A percentile compares a stretch with the other conserved stretches of the same genome.
Evolutionary conservation across 352 stramenopile genomes (phyloP).

Genomic region (Thraustochytrium striatum): DNA sequence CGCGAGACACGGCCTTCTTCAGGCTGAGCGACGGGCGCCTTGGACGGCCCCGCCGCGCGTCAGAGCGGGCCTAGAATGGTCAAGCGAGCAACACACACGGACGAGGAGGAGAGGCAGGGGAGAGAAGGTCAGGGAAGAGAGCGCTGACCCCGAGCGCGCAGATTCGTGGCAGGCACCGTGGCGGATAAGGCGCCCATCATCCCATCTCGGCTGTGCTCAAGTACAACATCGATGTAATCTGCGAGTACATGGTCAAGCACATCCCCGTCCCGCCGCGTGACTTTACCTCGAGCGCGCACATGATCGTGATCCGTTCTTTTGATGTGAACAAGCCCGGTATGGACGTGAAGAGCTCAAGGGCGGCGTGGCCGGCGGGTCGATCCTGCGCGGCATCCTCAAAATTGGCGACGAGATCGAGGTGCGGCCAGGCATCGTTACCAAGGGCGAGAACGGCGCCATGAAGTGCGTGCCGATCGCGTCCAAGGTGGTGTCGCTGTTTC

Average conservation of each 20-base stretch:
- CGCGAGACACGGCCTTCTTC: too few species aligned
- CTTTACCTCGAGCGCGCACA: slow-evolving; percentile 93
- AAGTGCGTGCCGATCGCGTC: slow-evolving; percentile 83
- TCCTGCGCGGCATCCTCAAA: slow-evolving; percentile 92
- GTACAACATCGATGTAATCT: slow-evolving; percentile 99
- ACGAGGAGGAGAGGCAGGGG: not conserved
- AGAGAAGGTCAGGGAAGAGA: not conserved
- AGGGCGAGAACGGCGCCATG: slow-evolving; percentile 89
- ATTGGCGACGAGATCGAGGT: slow-evolving; percentile 99
- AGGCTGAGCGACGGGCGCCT: too few species aligned
- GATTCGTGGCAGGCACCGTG: slow-evolving; percentile 81
- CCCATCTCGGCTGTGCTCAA: slow-evolving; percentile 98
- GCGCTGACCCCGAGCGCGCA: slow-evolving; percentile 38
- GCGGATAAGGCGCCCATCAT: slow-evolving; percentile 97
- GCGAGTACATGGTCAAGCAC: slow-evolving; percentile 98
- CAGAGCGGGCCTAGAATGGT: too few species aligned
- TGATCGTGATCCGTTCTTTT: slow-evolving; percentile 99
- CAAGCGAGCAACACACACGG: not conserved
- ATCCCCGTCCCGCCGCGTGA: slow-evolving; percentile 95
- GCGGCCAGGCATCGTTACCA: slow-evolving; percentile 96
- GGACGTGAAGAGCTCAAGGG: slow-evolving; percentile 94
- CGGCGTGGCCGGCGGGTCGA: slow-evolving; percentile 80
- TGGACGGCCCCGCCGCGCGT: too few species aligned
- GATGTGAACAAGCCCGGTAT: slow-evolving; percentile 99
- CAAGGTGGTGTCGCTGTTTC: slow-evolving; percentile 91